Percentiles rank a stretch among this genome's conserved stretches.
phyloP scores from a whole-genome alignment of 305 asterid genomes.

The Solanum aculeatissimum region DNA sequence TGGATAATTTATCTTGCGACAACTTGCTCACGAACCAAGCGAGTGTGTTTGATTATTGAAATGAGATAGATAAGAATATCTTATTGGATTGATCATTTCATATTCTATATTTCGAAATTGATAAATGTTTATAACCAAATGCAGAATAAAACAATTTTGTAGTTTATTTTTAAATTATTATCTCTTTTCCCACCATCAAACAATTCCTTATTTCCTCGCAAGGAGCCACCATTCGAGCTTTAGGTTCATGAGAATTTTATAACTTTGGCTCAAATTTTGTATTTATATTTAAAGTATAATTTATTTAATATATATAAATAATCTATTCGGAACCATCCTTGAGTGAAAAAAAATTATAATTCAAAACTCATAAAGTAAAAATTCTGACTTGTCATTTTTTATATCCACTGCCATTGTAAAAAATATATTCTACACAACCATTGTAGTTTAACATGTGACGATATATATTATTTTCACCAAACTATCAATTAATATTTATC shows the following conservation, averaged over 20 bases:
- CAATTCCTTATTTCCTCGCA: neutral
- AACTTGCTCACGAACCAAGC: too few relatives aligned
- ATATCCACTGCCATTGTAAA: neutral
- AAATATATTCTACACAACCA: too few relatives aligned
- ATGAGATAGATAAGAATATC: neutral
- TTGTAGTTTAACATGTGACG: neutral
- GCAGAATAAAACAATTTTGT: fast-evolving
- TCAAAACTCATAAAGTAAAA: neutral
- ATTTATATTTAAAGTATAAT: fast-evolving
- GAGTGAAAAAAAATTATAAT: neutral
- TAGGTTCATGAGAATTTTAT: neutral
- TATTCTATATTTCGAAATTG: neutral
- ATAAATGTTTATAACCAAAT: neutral
- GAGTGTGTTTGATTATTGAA: neutral
- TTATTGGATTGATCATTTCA: neutral
- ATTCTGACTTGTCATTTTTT: neutral
- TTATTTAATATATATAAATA: neutral
- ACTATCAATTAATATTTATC: neutral
- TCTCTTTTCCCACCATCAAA: neutral
- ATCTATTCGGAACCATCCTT: fast-evolving
- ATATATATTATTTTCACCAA: neutral
- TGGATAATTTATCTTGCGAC: too few relatives aligned
- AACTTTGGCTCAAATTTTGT: neutral
- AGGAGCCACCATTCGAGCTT: fast-evolving
- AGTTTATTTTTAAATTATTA: neutral